These are phyloP conservation scores for Ensete glaucum DNA, from an alignment of 176 grass and related monocot genomes.

Conservation along the genomic window DNA sequence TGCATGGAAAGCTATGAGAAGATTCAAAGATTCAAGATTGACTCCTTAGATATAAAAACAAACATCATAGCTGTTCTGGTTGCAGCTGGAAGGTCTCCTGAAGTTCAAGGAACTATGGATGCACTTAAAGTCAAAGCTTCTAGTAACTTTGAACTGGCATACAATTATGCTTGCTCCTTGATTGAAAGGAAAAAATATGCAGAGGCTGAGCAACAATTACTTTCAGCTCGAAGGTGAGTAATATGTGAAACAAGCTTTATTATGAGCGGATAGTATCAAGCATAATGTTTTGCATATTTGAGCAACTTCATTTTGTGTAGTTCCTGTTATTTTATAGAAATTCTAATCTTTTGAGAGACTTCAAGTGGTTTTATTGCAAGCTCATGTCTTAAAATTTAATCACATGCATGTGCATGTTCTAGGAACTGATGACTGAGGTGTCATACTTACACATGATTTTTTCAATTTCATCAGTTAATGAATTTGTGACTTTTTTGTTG, in stretches of 20 bases:
- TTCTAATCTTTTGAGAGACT: neutral
- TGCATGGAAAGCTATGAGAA: slow-evolving; percentile 83
- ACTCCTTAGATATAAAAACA: slow-evolving; percentile 81
- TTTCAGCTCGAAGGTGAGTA: slow-evolving; percentile 72
- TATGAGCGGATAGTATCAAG: neutral
- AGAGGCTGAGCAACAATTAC: slow-evolving; percentile 72
- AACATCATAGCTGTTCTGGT: slow-evolving; percentile 77
- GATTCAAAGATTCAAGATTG: slow-evolving; percentile 70
- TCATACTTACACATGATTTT: no score
- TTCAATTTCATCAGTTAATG: no score
- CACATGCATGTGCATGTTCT: neutral
- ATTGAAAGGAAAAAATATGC: slow-evolving; percentile 80
- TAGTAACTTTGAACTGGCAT: slow-evolving; percentile 81
- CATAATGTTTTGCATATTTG: neutral
- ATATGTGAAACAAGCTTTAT: no score
- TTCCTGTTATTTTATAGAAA: neutral
- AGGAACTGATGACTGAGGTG: no score
- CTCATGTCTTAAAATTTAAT: neutral
- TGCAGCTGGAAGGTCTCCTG: slow-evolving; percentile 61
- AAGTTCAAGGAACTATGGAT: slow-evolving; percentile 73
- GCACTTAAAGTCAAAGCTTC: slow-evolving; percentile 54
- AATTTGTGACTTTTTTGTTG: no score
- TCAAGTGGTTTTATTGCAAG: neutral
- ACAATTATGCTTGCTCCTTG: slow-evolving; percentile 87
- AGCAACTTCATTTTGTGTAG: neutral